Conservation (phyloP, 2,329 filamentous ascomycete species). For the Bisporella sp. region DNA sequence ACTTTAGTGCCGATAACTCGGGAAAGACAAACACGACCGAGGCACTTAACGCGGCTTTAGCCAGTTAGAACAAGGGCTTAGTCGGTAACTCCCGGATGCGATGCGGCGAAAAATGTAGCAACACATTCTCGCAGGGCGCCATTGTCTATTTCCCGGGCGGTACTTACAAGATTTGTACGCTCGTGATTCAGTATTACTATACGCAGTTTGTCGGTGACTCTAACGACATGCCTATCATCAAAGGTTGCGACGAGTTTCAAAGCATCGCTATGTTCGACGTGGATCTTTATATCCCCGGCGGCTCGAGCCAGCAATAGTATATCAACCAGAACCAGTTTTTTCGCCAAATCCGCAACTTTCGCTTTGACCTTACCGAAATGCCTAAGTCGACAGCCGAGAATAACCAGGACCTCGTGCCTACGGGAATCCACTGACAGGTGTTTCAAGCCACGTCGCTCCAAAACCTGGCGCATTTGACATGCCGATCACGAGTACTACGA, state of each 20-base stretch:
- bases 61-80: too few relatives aligned
- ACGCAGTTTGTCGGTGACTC: conserved; percentile 87
- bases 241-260: conserved; percentile 62
- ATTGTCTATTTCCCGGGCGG: conserved; percentile 82
- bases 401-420: conserved; percentile 40
- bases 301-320: conserved; percentile 56
- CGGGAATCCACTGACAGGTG: conserved; percentile 79
- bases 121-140: conserved; percentile 73
- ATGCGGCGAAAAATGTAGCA: conserved; percentile 77
- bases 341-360: conserved; percentile 74
- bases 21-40: too few relatives aligned
- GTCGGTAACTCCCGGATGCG: conserved; percentile 26
- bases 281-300: conserved; percentile 66
- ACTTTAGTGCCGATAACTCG: too few relatives aligned
- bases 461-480: conserved; percentile 50
- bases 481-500: not conserved
- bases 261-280: conserved; percentile 88
- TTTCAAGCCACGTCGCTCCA: conserved; percentile 76
- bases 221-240: conserved; percentile 63
- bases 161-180: conserved; percentile 75
- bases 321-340: conserved; percentile 71
- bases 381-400: conserved; percentile 28
- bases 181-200: conserved; percentile 84
- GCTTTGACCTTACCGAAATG: conserved; percentile 66
- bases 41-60: too few relatives aligned